Evolutionary conservation across 2,329 filamentous ascomycete genomes (phyloP).

Genomic region (Colletotrichum aenigma): DNA sequence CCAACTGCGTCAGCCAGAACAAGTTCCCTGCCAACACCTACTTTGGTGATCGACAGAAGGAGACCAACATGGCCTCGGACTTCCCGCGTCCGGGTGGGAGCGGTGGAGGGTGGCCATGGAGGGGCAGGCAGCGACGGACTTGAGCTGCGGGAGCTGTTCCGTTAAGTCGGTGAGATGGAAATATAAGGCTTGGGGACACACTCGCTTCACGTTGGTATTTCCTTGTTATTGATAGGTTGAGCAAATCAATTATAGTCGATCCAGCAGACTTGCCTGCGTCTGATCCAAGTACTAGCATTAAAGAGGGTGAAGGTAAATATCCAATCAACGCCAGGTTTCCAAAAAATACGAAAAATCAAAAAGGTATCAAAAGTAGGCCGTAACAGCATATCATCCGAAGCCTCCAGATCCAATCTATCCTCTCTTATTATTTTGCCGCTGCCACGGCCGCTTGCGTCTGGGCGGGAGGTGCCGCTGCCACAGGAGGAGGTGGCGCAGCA

Average conservation of each 20-base stretch:
- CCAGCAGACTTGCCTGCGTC: not conserved
- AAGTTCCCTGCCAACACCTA: conserved; percentile 17
- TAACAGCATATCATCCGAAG: not conserved
- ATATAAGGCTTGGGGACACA: not conserved
- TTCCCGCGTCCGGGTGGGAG: not conserved
- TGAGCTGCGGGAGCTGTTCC: not conserved
- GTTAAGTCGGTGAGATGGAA: not conserved
- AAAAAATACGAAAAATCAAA: not conserved
- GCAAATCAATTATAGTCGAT: not conserved
- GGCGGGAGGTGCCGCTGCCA: not conserved
- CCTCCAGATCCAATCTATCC: not conserved
- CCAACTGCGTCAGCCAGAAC: conserved; percentile 21
- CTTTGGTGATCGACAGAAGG: conserved; percentile 19
- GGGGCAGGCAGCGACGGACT: not conserved
- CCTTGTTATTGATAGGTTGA: not conserved
- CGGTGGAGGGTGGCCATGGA: not conserved
- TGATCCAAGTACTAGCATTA: not conserved
- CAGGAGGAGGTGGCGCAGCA: not conserved
- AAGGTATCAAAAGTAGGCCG: conserved; percentile 2
- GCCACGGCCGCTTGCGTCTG: not conserved
- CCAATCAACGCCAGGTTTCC: not conserved
- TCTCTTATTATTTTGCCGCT: not conserved
- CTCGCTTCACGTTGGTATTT: not conserved
- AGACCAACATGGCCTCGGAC: conserved; percentile 9
- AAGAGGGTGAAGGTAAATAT: not conserved